Conservation (phyloP, 176 grass and related monocot genomes). For the Carex littledalei region DNA sequence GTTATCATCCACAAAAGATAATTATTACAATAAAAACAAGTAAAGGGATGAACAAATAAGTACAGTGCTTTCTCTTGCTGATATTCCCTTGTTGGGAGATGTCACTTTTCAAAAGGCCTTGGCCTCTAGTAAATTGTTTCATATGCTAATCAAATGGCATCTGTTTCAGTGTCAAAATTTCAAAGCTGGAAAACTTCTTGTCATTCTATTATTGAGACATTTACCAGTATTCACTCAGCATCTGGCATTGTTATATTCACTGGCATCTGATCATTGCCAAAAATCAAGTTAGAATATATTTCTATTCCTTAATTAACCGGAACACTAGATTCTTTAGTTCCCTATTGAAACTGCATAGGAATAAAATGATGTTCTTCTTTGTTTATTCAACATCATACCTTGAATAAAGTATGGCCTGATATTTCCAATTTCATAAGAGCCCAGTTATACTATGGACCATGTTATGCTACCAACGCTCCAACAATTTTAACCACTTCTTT, state of each 20-base stretch:
- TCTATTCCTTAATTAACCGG: background rate
- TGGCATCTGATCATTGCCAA: background rate
- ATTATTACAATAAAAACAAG: background rate
- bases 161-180: slow-evolving; percentile 10
- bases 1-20: background rate
- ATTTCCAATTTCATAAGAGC: background rate
- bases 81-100: slow-evolving; percentile 1
- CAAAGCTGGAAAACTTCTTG: background rate
- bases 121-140: background rate
- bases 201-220: background rate
- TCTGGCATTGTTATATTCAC: background rate
- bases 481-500: background rate
- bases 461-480: background rate
- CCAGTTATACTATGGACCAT: background rate
- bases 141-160: background rate
- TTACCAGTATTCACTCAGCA: slow-evolving; percentile 1
- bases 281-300: background rate
- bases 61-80: background rate
- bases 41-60: background rate
- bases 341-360: background rate
- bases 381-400: background rate
- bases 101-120: background rate
- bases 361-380: background rate
- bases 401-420: background rate
- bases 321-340: background rate